These are phyloP conservation scores for Phlebiopsis flavidoalba DNA, from an alignment of 768 basidiomycete species.

Conservation along the genomic window DNA sequence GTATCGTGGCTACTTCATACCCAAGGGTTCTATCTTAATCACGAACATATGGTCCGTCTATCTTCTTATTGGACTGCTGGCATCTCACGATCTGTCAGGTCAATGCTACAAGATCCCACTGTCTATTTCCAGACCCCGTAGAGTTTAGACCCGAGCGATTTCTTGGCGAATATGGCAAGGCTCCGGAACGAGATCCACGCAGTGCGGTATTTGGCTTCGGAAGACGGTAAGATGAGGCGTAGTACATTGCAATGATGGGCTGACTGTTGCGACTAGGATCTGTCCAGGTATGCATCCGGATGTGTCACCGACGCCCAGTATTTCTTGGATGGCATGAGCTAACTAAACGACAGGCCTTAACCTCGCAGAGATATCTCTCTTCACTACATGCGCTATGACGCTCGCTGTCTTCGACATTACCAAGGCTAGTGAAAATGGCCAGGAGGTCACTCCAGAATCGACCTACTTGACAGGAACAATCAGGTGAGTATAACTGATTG, in stretches of 20 bases:
- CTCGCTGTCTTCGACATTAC: slow-evolving; percentile 31
- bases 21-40: slow-evolving; percentile 20
- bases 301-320: slow-evolving; percentile 3
- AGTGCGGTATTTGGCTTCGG: slow-evolving; percentile 14
- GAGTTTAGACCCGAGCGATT: slow-evolving; percentile 19
- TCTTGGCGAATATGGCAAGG: neutral
- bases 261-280: neutral
- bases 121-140: slow-evolving; percentile 17
- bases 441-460: slow-evolving; percentile 13
- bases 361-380: slow-evolving; percentile 35
- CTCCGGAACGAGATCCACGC: neutral
- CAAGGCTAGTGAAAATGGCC: slow-evolving; percentile 8
- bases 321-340: neutral
- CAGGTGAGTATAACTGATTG: slow-evolving; percentile 9
- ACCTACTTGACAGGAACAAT: slow-evolving; percentile 16
- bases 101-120: slow-evolving; percentile 13
- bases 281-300: slow-evolving; percentile 26
- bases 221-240: slow-evolving; percentile 6
- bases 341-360: slow-evolving; percentile 25
- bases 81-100: slow-evolving; percentile 5
- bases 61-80: too few relatives aligned
- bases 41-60: slow-evolving; percentile 16
- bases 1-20: slow-evolving; percentile 24
- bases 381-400: slow-evolving; percentile 30
- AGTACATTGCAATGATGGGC: neutral